Base-by-base conservation (phyloP, 2,329 filamentous ascomycete species). In the Bipolaris oryzae region DNA sequence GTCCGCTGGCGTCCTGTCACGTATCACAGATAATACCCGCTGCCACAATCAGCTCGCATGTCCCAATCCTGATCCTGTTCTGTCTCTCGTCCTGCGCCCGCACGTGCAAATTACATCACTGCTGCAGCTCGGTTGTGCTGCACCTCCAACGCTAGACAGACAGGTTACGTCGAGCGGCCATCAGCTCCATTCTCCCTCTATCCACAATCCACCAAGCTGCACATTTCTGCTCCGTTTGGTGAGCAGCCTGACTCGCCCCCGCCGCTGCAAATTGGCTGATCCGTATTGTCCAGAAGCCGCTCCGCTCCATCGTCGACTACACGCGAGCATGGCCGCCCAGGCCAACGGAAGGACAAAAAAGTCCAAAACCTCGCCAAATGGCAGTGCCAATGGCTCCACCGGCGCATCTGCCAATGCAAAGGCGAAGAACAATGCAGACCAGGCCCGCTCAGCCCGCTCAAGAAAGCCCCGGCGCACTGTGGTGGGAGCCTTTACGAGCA, bases 331-430 rank as follows among this genome's bases (percentile, higher is more conserved):
- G 74, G 73, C 72, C 66, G 69, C 62, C 57, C 72, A 69, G 55
- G 71, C 68, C 62, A 76, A 76, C 63, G 74, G 73, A 55, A 67
- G 69, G 61, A 71, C 72, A 34, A 77, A 73, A 62, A 74, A 73
- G 69, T 60, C 65, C 45, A 72, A 73, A 57, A 74, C 66, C 39
- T 34, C 67, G 21, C 50, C 69, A 31, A 72, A 69, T 50, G 65
- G 65, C 41, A 58, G 59, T 20, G 25, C 60, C 3, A 69, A 67
- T 51, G 67, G 67, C 55, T 60, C 62, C 47, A 46, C 63, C 33
- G 72, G 70, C 51, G 67, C 67, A 23, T 68, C 66, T 23, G 65
- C 68, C 25, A 70, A 70, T 23, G 66, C 64, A 46, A 62, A 69
- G 49, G 41, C 61, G 35, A 73, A 74, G 53, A 68, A 67, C 38